Conservation (phyloP, 176 grass and related monocot genomes). For the Triticum dicoccoides region DNA sequence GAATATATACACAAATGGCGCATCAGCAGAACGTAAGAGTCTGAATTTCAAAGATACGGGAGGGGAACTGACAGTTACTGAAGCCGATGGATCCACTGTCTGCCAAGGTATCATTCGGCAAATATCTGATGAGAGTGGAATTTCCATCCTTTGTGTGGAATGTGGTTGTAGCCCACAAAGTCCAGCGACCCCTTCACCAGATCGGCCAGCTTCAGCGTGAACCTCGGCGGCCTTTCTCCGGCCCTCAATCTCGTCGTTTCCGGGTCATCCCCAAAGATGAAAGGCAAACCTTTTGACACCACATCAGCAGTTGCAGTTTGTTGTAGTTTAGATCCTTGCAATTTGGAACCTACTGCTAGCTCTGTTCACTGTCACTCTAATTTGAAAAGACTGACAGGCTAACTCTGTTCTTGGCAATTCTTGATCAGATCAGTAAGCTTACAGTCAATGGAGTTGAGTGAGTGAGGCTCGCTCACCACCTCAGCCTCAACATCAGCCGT, state of each 20-base stretch:
- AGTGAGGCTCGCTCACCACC: no score
- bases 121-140: conserved; percentile 18
- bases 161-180: conserved; percentile 75
- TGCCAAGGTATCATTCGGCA: conserved; percentile 42
- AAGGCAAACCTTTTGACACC: conserved; percentile 13
- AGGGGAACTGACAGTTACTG: background rate
- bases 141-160: conserved; percentile 40
- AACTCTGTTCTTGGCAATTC: no score
- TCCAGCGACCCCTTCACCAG: conserved; percentile 65
- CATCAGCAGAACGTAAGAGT: background rate
- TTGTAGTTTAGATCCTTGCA: no score
- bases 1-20: background rate
- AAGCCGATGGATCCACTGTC: conserved; percentile 23
- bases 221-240: conserved; percentile 43
- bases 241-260: conserved; percentile 51
- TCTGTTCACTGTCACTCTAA: no score
- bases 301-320: no score
- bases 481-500: no score
- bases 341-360: no score
- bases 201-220: conserved; percentile 33
- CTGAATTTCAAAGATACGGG: background rate
- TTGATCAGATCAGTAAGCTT: no score
- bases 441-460: no score
- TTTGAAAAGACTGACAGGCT: no score
- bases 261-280: conserved; percentile 60